A percentile compares a stretch with the other conserved stretches of the same genome.
These are phyloP conservation scores for Penicillium sp. DNA, from an alignment of 2,329 filamentous ascomycete genomes.

Conservation along the genomic window DNA sequence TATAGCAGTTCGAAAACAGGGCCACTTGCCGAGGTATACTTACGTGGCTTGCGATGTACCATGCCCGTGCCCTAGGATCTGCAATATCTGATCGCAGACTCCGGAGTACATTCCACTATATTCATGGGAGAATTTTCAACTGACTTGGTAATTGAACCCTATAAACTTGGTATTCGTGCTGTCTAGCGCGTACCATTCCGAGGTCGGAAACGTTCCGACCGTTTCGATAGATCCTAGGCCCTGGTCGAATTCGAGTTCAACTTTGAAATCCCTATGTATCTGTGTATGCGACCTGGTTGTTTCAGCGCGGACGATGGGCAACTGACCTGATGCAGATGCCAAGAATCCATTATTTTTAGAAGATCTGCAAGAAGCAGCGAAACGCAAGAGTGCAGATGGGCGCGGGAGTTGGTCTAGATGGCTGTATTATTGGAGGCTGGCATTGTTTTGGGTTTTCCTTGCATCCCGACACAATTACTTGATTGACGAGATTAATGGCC, in stretches of 20 bases:
- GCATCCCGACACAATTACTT: background rate
- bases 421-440: background rate
- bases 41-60: background rate
- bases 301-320: background rate
- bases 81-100: background rate
- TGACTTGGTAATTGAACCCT: background rate
- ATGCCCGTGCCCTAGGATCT: background rate
- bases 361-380: background rate
- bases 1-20: background rate
- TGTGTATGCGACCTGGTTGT: background rate
- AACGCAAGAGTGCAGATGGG: background rate
- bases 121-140: background rate
- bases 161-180: background rate
- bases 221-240: background rate
- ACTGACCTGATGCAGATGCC: background rate
- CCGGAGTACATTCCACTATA: background rate
- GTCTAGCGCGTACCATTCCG: background rate
- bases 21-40: background rate
- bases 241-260: background rate
- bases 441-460: conserved; percentile 1
- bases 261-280: background rate
- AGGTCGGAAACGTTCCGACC: background rate
- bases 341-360: background rate
- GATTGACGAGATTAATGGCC: background rate
- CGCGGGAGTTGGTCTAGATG: background rate